Evolutionary conservation across 1,139 yeast genomes (phyloP).

Genomic region (Candida pseudoviswanathii): DNA sequence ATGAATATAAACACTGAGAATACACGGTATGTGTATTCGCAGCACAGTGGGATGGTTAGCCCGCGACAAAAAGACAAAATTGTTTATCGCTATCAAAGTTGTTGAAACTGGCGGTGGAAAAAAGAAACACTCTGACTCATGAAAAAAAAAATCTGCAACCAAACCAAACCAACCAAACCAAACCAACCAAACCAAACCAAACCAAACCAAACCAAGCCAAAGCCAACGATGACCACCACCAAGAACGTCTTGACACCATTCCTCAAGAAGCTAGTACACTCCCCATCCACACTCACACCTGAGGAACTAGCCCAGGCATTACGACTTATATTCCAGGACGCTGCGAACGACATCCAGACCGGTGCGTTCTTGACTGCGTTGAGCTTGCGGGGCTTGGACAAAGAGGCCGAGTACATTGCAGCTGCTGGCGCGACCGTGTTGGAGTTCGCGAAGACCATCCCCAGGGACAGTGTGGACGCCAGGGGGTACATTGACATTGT

Average conservation of each 20-base stretch:
- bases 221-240: not conserved
- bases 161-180: no score
- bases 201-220: no score
- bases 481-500: constrained; percentile 82
- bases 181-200: no score
- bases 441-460: constrained; percentile 60
- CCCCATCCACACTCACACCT: constrained; percentile 63
- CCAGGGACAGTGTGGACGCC: constrained; percentile 40
- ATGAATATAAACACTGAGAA: no score
- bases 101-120: no score
- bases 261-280: constrained; percentile 59
- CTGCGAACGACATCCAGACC: constrained; percentile 68
- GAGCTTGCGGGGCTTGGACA: constrained; percentile 76
- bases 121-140: no score
- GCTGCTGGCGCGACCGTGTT: constrained; percentile 76
- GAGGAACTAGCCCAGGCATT: constrained; percentile 63
- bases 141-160: no score
- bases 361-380: constrained; percentile 81
- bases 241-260: constrained; percentile 56
- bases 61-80: no score
- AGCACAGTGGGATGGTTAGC: no score
- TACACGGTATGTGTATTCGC: no score
- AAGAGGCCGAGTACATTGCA: constrained; percentile 77
- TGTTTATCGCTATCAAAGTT: no score
- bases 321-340: constrained; percentile 57